These are phyloP conservation scores for Candida nanaspora DNA, from an alignment of 805 yeast genomes.

Conservation along the genomic window DNA sequence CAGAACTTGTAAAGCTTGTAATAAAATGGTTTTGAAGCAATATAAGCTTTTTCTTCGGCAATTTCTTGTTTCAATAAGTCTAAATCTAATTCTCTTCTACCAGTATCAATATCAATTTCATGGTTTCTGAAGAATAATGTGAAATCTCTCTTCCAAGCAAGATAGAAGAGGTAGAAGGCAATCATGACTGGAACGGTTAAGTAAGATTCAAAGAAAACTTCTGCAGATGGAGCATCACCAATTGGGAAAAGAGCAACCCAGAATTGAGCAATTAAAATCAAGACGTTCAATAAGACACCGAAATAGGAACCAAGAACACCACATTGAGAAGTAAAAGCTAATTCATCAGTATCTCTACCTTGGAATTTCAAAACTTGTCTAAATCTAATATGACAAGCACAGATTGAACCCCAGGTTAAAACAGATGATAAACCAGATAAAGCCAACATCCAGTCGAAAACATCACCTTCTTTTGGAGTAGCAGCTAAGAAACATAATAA, in stretches of 20 bases:
- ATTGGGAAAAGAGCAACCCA: slow-evolving; percentile 77
- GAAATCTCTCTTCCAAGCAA: slow-evolving; percentile 38
- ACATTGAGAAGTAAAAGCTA: slow-evolving; percentile 57
- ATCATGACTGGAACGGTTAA: slow-evolving; percentile 59
- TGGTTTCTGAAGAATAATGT: slow-evolving; percentile 33
- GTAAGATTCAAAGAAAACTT: slow-evolving; percentile 56
- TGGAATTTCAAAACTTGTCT: slow-evolving; percentile 58
- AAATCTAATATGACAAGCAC: slow-evolving; percentile 62
- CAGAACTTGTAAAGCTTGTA: slow-evolving; percentile 49
- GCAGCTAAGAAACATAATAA: slow-evolving; percentile 59
- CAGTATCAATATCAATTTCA: slow-evolving; percentile 55
- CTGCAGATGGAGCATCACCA: slow-evolving; percentile 43
- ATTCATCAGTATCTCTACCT: slow-evolving; percentile 63
- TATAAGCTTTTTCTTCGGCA: slow-evolving; percentile 45
- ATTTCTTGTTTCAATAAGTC: slow-evolving; percentile 51
- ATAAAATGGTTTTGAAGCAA: slow-evolving; percentile 38
- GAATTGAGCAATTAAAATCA: slow-evolving; percentile 70
- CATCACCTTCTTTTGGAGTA: slow-evolving; percentile 43
- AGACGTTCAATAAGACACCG: slow-evolving; percentile 49
- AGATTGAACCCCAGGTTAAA: slow-evolving; percentile 74
- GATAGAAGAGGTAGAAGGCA: slow-evolving; percentile 32
- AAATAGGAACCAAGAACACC: slow-evolving; percentile 64
- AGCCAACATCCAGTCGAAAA: slow-evolving; percentile 74
- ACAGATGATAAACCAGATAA: slow-evolving; percentile 71
- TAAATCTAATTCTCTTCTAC: slow-evolving; percentile 54